phyloP scores from a whole-genome alignment of 495 filamentous ascomycete species.

The Podospora fimiseda region DNA sequence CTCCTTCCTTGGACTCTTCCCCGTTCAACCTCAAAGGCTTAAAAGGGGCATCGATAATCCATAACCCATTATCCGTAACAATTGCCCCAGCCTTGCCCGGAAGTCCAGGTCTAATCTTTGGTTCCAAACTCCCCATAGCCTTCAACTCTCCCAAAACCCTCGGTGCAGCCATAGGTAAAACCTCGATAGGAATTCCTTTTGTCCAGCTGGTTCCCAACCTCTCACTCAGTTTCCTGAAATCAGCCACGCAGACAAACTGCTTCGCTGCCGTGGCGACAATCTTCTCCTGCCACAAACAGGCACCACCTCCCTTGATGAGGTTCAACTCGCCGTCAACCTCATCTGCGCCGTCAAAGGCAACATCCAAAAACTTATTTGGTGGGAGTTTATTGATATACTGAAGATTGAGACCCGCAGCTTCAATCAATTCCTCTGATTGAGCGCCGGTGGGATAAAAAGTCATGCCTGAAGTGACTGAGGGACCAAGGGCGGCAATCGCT shows the following conservation, averaged over 20 bases:
- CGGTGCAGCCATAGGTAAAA: constrained; percentile 72
- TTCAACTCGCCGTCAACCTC: constrained; percentile 94
- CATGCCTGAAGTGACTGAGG: constrained; percentile 55
- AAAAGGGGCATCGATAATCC: constrained; percentile 90
- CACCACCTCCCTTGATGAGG: constrained; percentile 95
- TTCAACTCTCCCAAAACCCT: constrained; percentile 62
- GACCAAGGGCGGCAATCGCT: constrained; percentile 69
- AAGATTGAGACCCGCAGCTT: constrained; percentile 65
- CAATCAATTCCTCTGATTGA: constrained; percentile 78
- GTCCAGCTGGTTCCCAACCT: constrained; percentile 72
- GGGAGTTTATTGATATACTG: constrained; percentile 70
- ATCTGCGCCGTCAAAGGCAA: constrained; percentile 92
- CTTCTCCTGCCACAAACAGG: constrained; percentile 97
- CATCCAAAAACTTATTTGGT: constrained; percentile 51
- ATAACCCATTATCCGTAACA: constrained; percentile 91
- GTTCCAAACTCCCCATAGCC: constrained; percentile 61
- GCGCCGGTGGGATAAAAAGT: constrained; percentile 87
- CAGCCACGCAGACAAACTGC: constrained; percentile 91
- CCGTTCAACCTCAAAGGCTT: constrained; percentile 59
- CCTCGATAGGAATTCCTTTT: constrained; percentile 82
- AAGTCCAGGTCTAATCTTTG: constrained; percentile 60
- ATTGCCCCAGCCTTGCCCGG: constrained; percentile 70
- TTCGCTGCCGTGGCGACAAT: constrained; percentile 77
- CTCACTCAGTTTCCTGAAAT: constrained; percentile 78
- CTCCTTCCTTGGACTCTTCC: constrained; percentile 42